These are phyloP conservation scores for Apiospora rasikravindrae DNA, from an alignment of 2,329 filamentous ascomycete genomes.

Conservation along the genomic window DNA sequence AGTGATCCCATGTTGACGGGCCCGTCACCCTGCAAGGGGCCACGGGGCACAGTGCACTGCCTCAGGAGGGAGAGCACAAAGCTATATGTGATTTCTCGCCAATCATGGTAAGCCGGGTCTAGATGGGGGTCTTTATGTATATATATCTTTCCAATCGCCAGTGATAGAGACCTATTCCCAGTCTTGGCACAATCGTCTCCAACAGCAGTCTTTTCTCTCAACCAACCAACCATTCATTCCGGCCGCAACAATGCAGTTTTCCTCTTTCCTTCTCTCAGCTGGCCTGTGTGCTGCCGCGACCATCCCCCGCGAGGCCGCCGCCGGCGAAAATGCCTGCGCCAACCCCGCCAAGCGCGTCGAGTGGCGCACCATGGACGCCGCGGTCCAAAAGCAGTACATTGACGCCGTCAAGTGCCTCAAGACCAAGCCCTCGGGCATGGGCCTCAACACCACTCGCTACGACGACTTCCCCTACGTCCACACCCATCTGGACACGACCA, in stretches of 20 bases:
- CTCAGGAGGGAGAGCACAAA: too few species aligned
- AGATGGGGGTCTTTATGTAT: too few species aligned
- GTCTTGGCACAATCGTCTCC: too few species aligned
- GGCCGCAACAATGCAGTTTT: neutral
- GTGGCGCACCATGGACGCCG: neutral
- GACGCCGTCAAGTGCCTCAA: conserved; percentile 7
- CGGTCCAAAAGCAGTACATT: conserved; percentile 3
- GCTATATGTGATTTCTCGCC: too few species aligned
- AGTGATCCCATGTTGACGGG: too few species aligned
- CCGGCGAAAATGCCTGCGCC: neutral
- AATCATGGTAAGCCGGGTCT: too few species aligned
- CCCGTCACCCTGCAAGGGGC: too few species aligned
- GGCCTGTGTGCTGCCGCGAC: conserved; percentile 6
- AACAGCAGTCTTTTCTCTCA: neutral
- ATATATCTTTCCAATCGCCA: too few species aligned
- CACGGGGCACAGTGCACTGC: too few species aligned
- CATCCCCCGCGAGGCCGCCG: conserved; percentile 3
- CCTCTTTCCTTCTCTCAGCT: neutral
- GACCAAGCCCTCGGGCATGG: conserved; percentile 9
- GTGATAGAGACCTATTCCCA: too few species aligned
- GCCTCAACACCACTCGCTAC: neutral
- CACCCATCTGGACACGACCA: neutral
- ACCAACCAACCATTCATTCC: neutral
- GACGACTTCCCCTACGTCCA: conserved; percentile 18
- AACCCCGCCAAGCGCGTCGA: conserved; percentile 14